phyloP scores from a whole-genome alignment of 2,329 filamentous ascomycete genomes.

The Lecanoromycetidae sp. region DNA sequence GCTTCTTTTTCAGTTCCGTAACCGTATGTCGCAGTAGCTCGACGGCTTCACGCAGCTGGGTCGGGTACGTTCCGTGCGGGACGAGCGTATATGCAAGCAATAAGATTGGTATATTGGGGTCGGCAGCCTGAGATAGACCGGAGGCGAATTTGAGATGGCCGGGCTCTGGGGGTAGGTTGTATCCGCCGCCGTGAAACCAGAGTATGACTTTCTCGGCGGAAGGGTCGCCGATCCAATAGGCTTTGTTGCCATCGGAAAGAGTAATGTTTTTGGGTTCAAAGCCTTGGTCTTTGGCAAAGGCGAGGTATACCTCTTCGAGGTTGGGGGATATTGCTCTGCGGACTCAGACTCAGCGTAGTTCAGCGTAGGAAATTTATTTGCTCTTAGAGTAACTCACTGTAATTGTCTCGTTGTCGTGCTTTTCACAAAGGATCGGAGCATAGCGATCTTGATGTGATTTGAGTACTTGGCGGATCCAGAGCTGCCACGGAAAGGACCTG shows the following conservation, averaged over 20 bases:
- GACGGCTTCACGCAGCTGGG: constrained; percentile 32
- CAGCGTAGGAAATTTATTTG: not conserved
- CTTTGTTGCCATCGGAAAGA: constrained; percentile 25
- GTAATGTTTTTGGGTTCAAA: constrained; percentile 23
- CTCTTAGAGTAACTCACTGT: constrained; percentile 1
- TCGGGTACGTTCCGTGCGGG: constrained; percentile 32
- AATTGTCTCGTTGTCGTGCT: constrained; percentile 2
- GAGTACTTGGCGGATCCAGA: not conserved
- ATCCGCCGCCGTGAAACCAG: constrained; percentile 41
- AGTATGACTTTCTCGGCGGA: constrained; percentile 30
- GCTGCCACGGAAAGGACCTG: constrained; percentile 1
- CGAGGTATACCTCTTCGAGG: constrained; percentile 23
- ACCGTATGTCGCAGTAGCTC: constrained; percentile 32
- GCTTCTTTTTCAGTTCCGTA: constrained; percentile 22
- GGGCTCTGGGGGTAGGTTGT: constrained; percentile 35
- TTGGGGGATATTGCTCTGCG: not conserved
- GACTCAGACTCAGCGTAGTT: not conserved
- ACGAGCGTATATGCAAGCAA: constrained; percentile 49
- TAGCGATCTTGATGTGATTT: constrained; percentile 3
- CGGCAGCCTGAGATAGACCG: constrained; percentile 31
- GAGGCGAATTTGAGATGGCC: constrained; percentile 40
- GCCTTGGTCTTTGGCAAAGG: constrained; percentile 21
- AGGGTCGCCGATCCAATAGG: constrained; percentile 30
- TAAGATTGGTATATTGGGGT: constrained; percentile 38
- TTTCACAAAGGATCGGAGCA: not conserved